phyloP scores from a whole-genome alignment of 345 rosid genomes.

The Syzygium grande region DNA sequence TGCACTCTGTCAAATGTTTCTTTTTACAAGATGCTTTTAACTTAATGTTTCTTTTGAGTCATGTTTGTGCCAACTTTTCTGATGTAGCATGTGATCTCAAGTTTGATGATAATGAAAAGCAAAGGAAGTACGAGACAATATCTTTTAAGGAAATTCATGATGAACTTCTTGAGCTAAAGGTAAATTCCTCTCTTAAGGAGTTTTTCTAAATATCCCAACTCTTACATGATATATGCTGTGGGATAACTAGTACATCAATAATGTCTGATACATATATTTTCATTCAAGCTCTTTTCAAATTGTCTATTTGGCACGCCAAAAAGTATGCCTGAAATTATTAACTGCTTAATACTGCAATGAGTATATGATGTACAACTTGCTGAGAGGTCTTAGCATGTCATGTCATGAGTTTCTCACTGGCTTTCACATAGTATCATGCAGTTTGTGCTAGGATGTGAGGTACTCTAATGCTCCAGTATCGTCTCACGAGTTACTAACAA shows the following conservation, averaged over 20 bases:
- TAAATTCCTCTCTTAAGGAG: conserved; percentile 9
- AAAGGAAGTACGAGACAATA: conserved; percentile 52
- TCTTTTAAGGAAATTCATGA: conserved; percentile 57
- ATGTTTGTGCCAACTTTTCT: not conserved
- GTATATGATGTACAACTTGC: not conserved
- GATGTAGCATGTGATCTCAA: conserved; percentile 66
- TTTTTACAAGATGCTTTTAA: not conserved
- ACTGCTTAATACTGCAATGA: not conserved
- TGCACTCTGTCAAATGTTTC: not conserved
- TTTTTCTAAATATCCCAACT: not conserved
- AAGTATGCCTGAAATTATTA: not conserved
- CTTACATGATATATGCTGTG: not conserved
- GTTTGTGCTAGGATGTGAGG: not conserved
- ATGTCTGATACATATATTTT: not conserved
- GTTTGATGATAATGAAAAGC: conserved; percentile 67
- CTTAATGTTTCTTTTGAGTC: not conserved
- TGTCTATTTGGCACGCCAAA: not conserved
- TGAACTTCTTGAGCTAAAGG: conserved; percentile 75
- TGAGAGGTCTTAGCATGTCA: not conserved
- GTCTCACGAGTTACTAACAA: not conserved
- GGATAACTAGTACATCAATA: not conserved
- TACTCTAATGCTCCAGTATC: not conserved
- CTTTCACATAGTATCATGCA: not conserved
- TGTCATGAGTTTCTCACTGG: not conserved
- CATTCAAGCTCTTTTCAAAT: not conserved